Conservation (phyloP, 495 filamentous ascomycete species). For the Rostrohypoxylon terebratum region DNA sequence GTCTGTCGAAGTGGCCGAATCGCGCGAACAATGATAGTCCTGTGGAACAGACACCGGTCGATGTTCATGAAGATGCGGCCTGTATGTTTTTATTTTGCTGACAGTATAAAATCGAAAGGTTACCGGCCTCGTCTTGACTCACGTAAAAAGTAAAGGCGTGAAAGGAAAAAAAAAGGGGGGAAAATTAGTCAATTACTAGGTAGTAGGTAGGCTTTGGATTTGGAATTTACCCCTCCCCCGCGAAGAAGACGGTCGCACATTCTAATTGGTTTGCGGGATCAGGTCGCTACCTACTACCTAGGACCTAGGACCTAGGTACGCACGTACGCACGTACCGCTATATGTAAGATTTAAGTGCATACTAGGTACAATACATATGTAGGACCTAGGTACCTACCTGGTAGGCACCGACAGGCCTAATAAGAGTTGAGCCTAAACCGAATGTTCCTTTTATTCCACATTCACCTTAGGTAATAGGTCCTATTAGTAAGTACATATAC, state of each 20-base stretch:
- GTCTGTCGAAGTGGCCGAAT: slow-evolving; percentile 3
- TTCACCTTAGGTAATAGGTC: no score
- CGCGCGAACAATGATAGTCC: slow-evolving; percentile 23
- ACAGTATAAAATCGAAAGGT: not conserved
- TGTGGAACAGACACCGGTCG: slow-evolving; percentile 6
- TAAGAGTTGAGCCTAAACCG: no score
- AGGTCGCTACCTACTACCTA: no score
- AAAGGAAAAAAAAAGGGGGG: slow-evolving; percentile 2
- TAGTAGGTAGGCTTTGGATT: slow-evolving; percentile 24
- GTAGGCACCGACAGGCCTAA: no score
- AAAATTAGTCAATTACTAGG: not conserved
- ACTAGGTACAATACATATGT: no score
- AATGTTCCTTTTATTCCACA: no score
- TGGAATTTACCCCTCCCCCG: slow-evolving; percentile 43
- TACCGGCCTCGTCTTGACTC: slow-evolving; percentile 33
- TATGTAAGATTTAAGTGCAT: no score
- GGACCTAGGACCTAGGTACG: no score
- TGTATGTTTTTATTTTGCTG: slow-evolving; percentile 12
- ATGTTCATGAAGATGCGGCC: slow-evolving; percentile 29
- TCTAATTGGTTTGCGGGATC: slow-evolving; percentile 28
- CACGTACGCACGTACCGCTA: no score
- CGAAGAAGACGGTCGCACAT: slow-evolving; percentile 3
- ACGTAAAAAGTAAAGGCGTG: not conserved
- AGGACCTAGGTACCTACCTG: not conserved
- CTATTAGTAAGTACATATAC: no score